Conservation (phyloP, 1,139 yeast genomes). For the Meyerozyma sp. region DNA sequence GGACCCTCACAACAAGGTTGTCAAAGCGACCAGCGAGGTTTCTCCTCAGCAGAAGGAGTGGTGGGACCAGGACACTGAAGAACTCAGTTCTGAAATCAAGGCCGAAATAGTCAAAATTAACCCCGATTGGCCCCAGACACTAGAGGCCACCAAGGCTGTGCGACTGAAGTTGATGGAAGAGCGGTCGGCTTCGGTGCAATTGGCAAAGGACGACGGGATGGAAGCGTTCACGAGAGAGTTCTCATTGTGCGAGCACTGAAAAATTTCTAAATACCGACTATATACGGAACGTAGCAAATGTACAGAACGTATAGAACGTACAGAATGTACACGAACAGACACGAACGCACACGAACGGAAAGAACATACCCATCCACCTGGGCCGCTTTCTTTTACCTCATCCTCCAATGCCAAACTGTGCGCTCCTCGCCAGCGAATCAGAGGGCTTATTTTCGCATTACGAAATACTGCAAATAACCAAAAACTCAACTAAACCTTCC, state of each 20-base stretch:
- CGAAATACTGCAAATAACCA: slow-evolving; percentile 1
- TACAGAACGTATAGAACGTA: no score
- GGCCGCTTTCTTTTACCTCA: no score
- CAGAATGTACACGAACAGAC: no score
- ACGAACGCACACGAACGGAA: no score
- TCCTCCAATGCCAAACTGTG: background rate
- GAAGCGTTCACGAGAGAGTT: slow-evolving; percentile 15
- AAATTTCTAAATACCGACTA: no score
- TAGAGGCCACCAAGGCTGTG: slow-evolving; percentile 20
- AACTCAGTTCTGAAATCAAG: slow-evolving; percentile 1
- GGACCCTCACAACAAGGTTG: slow-evolving; percentile 30
- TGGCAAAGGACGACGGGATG: slow-evolving; percentile 9
- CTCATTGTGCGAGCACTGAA: slow-evolving; percentile 27
- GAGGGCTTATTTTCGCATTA: slow-evolving; percentile 18
- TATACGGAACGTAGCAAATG: no score
- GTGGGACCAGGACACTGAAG: slow-evolving; percentile 18
- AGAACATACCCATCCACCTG: no score
- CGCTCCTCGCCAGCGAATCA: slow-evolving; percentile 26
- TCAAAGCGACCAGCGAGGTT: slow-evolving; percentile 25
- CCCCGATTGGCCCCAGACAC: slow-evolving; percentile 15
- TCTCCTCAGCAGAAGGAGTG: slow-evolving; percentile 40
- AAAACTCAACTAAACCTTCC: background rate
- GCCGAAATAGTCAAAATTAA: slow-evolving; percentile 1
- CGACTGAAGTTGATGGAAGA: slow-evolving; percentile 32
- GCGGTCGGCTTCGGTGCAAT: slow-evolving; percentile 11